Conservation (phyloP, 345 rosid genomes). For the Eucalyptus pumila region DNA sequence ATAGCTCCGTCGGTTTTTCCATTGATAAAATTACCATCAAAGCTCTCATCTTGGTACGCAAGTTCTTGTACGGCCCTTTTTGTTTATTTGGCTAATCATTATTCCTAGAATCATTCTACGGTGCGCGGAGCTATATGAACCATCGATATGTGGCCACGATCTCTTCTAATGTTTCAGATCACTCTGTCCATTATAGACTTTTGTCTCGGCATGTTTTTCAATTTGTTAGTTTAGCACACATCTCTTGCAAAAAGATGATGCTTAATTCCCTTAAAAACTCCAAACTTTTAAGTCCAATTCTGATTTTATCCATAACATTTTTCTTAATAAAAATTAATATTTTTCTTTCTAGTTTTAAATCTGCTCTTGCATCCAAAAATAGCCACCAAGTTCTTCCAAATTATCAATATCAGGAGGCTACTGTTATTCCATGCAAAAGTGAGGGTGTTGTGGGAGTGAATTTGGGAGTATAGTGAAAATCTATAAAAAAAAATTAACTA, state of each 20-base stretch:
- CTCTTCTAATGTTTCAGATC: not conserved
- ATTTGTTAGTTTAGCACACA: not conserved
- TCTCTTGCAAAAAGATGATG: not conserved
- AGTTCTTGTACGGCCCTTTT: not conserved
- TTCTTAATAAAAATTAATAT: too few species aligned
- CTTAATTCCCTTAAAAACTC: not conserved
- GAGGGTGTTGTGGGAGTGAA: not conserved
- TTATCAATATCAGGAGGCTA: not conserved
- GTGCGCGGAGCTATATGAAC: not conserved
- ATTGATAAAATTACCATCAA: conserved; percentile 1
- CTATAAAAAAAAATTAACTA: not conserved
- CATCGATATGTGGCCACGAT: not conserved
- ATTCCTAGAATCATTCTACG: not conserved
- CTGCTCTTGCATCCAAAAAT: not conserved
- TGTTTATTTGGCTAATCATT: not conserved
- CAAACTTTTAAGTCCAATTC: not conserved
- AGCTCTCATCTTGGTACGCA: conserved; percentile 16
- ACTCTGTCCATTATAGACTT: not conserved
- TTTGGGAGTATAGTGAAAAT: too few species aligned
- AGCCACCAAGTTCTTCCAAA: too few species aligned
- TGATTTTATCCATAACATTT: not conserved
- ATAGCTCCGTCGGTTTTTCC: not conserved
- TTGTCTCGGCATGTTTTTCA: not conserved
- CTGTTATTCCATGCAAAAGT: not conserved
- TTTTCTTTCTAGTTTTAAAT: not conserved